A percentile compares a stretch with the other conserved stretches of the same genome.
Evolutionary conservation across 768 basidiomycete genomes (phyloP).

Genomic region (Guyanaporus albipodus): DNA sequence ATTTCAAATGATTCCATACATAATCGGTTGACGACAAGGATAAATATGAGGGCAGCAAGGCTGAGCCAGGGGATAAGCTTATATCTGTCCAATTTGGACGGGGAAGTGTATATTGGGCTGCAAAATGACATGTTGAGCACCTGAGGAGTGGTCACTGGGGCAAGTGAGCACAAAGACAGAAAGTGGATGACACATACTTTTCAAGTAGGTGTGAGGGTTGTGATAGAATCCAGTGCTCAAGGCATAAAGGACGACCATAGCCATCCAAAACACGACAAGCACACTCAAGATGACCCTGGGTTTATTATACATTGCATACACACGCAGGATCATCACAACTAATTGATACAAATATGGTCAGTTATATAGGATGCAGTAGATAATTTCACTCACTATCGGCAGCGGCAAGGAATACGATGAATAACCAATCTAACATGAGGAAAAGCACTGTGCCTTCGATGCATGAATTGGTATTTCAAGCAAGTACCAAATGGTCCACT

Average conservation of each 20-base stretch:
- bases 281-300: constrained; percentile 12
- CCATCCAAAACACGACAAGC: constrained; percentile 13
- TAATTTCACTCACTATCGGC: constrained; percentile 16
- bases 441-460: constrained; percentile 10
- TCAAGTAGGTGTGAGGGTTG: constrained; percentile 8
- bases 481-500: not conserved
- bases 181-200: constrained; percentile 2
- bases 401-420: constrained; percentile 13
- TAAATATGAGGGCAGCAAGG: constrained; percentile 12
- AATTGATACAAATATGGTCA: not conserved
- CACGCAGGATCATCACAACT: constrained; percentile 25
- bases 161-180: not conserved
- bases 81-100: constrained; percentile 4
- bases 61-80: constrained; percentile 9
- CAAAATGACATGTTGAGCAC: constrained; percentile 18
- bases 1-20: constrained; percentile 6
- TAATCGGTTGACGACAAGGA: constrained; percentile 1
- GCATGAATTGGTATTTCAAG: not conserved
- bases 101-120: not conserved
- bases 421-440: not conserved
- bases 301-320: constrained; percentile 23
- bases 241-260: constrained; percentile 1
- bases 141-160: constrained; percentile 8
- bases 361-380: not conserved
- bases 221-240: not conserved